Evolutionary conservation across 148 eudicot species (phyloP).

Genomic region (Polygonum maritimum): DNA sequence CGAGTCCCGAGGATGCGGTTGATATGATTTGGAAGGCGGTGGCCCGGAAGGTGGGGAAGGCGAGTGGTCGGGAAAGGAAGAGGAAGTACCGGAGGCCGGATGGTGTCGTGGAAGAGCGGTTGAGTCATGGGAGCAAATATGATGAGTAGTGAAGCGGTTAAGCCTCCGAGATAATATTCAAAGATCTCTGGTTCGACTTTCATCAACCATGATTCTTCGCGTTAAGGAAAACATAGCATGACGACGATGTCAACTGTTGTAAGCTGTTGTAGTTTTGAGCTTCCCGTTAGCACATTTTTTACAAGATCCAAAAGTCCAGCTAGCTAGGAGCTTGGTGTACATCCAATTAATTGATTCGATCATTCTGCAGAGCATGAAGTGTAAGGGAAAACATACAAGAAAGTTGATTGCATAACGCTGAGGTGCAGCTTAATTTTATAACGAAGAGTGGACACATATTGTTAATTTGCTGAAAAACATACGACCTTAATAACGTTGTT

Average conservation of each 20-base stretch:
- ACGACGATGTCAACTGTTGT: background rate
- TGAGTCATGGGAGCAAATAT: background rate
- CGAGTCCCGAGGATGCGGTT: conserved; percentile 64
- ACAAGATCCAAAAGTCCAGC: background rate
- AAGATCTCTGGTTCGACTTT: too few relatives aligned
- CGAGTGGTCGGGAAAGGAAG: background rate
- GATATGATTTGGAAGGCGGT: conserved; percentile 89
- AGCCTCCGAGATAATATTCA: too few relatives aligned
- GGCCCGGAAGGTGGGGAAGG: conserved; percentile 33
- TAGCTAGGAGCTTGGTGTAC: background rate
- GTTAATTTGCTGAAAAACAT: too few relatives aligned
- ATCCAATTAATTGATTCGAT: background rate
- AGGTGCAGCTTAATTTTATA: too few relatives aligned
- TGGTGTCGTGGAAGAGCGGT: background rate
- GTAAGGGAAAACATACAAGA: background rate
- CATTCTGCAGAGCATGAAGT: background rate
- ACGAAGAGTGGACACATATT: too few relatives aligned
- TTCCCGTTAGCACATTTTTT: background rate
- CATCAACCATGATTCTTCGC: too few relatives aligned
- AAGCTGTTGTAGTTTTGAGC: background rate
- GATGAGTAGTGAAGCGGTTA: background rate
- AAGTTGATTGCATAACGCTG: background rate
- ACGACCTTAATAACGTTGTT: too few relatives aligned
- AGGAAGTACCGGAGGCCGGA: conserved; percentile 24
- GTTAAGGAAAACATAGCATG: background rate